phyloP scores from a whole-genome alignment of 768 basidiomycete species.

The Podaxis sp. region DNA sequence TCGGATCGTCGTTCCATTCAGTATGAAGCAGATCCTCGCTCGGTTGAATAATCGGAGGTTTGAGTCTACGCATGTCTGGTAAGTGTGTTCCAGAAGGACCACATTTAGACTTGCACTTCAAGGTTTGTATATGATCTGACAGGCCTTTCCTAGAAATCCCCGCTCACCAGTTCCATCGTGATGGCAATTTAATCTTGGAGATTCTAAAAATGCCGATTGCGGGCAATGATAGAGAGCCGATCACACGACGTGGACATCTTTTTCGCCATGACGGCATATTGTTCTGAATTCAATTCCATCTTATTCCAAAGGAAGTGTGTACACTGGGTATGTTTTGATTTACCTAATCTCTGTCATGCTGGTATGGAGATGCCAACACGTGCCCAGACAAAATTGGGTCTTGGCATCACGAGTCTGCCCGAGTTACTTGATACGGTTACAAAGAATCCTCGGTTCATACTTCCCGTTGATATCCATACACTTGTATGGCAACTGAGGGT shows the following conservation, averaged over 20 bases:
- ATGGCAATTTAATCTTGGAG: neutral
- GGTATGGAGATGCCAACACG: slow-evolving; percentile 3
- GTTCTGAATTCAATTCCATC: neutral
- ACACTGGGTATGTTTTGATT: slow-evolving; percentile 5
- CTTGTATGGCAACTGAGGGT: neutral
- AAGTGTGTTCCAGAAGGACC: neutral
- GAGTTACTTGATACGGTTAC: neutral
- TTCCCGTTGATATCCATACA: neutral
- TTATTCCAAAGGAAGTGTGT: neutral
- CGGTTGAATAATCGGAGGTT: neutral
- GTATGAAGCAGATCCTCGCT: neutral
- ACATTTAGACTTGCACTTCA: neutral
- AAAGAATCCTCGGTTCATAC: neutral
- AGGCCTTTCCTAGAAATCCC: neutral
- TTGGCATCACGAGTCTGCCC: neutral
- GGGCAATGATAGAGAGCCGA: too few species aligned
- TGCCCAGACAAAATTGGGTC: neutral
- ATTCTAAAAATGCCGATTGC: slow-evolving; percentile 1
- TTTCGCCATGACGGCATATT: neutral
- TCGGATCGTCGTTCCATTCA: neutral
- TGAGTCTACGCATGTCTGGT: neutral
- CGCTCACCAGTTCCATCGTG: neutral
- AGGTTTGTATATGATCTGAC: neutral
- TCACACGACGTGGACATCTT: neutral
- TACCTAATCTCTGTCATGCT: neutral